Conservation (phyloP, 331 rosid genomes). For the Quercus tomentella region DNA sequence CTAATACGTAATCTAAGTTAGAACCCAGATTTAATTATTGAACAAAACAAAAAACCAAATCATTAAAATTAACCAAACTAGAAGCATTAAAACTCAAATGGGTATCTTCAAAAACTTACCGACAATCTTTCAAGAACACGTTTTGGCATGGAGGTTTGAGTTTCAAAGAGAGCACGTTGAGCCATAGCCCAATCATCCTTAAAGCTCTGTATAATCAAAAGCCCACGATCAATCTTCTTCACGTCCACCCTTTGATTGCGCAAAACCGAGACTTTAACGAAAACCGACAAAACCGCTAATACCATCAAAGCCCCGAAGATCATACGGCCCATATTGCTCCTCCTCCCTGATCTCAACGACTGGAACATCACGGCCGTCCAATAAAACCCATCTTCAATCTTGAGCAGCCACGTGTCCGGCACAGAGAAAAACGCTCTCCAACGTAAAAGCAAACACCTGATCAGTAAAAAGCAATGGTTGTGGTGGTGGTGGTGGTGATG, state of each 20-base stretch:
- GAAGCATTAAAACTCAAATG: too few species aligned
- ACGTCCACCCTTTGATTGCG: conserved; percentile 42
- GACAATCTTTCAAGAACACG: conserved; percentile 57
- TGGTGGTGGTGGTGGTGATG: conserved; percentile 5
- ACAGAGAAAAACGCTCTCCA: conserved; percentile 37
- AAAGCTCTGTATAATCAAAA: conserved; percentile 49
- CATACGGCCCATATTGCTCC: conserved; percentile 50
- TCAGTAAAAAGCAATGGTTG: conserved; percentile 11
- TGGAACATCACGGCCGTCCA: conserved; percentile 41
- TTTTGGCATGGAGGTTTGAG: conserved; percentile 56
- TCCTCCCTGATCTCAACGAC: conserved; percentile 39
- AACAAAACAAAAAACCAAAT: too few species aligned
- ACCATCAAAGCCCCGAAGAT: conserved; percentile 37
- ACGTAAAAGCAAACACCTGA: conserved; percentile 50
- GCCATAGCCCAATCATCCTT: conserved; percentile 73
- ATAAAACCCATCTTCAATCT: conserved; percentile 33
- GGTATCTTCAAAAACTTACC: conserved; percentile 32
- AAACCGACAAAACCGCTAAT: conserved; percentile 60
- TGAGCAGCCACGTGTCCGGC: conserved; percentile 45
- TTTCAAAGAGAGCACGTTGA: conserved; percentile 56
- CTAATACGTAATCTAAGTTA: too few species aligned
- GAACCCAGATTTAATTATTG: too few species aligned
- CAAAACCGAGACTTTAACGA: conserved; percentile 49
- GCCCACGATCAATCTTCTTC: conserved; percentile 48
- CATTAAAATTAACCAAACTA: too few species aligned